Percentiles rank a stretch among this genome's conserved stretches.
phyloP scores from a whole-genome alignment of 164 flowering plant species.

The Kalanchoe fedtschenkoi region DNA sequence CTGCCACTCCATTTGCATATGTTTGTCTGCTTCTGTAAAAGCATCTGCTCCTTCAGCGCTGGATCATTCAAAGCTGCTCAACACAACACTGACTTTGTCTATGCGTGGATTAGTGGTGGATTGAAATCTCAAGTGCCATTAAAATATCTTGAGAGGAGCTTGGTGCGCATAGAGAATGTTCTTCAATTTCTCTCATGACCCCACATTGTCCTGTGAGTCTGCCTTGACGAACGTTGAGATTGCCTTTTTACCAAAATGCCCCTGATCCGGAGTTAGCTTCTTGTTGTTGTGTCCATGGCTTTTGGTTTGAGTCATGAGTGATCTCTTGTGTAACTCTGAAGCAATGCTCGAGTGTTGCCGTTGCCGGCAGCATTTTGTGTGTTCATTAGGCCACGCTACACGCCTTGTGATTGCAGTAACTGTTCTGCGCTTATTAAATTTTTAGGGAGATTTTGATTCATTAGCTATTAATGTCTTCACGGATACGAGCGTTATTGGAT shows the following conservation, averaged over 20 bases:
- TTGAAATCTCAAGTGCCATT: background rate
- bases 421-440: background rate
- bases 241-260: background rate
- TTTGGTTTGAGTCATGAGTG: background rate
- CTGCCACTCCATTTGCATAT: too few relatives aligned
- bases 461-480: slow-evolving; percentile 13
- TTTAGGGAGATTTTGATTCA: background rate
- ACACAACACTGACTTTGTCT: background rate
- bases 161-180: background rate
- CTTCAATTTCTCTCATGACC: background rate
- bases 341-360: background rate
- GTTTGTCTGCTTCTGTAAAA: too few relatives aligned
- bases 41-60: background rate
- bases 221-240: slow-evolving; percentile 3
- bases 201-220: background rate
- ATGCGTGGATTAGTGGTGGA: background rate
- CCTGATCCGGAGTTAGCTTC: background rate
- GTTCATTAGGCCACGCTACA: background rate
- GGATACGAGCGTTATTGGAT: slow-evolving; percentile 19
- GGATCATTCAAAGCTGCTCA: too few relatives aligned
- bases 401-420: background rate
- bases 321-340: background rate
- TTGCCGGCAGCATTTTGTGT: background rate
- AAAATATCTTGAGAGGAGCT: background rate
- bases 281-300: background rate